Evolutionary conservation across 495 filamentous ascomycete genomes (phyloP), one percentile per base, ranked within the genome.

Genomic region (Xylaria flabelliformis): DNA sequence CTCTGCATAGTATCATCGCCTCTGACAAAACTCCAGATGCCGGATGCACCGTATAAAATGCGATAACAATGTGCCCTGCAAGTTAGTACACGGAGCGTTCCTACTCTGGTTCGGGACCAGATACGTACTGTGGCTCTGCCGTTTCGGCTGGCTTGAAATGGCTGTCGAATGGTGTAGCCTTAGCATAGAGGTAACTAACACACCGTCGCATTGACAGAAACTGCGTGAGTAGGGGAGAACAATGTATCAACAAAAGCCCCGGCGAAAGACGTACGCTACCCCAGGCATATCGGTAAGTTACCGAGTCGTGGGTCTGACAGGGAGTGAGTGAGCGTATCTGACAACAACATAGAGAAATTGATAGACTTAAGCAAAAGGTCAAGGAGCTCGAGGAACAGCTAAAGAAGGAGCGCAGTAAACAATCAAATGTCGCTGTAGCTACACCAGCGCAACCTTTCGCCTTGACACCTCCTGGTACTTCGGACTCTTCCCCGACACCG

Each of bases 21-120:
- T 63, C 70, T 72, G 29, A 66, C 63, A 29, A n/a, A 2, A 32
- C 53, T 63, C 58, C 56, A 74, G 72, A 48, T 87, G 85, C 62
- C 83, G 85, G 10, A 69, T 80, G 8, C 81, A 85, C 66, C 79
- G 84, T 3, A 81, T 84, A 72, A 86, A 85, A 71, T 87, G 85
- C 70, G 83, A 88, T 72, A 81, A 80, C 53, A 69, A 74, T 24
- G 69, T 78, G 56, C 85, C 84, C 12, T 87, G 86, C 73, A 73
- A 69, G 21, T 73, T 32, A 73, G 64, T 73, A 69, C 34, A 62
- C 34, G 4, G 48, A 48, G 15, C 5, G 3, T 72, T 67, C 26
- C 68, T 46, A 42, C 61, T 59, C 62, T 41, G 50, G 3, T 48
- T 58, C 50, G 58, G 46, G 44, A 10, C 58, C 29, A 10, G 53